Evolutionary conservation across 345 rosid genomes (phyloP), one percentile per base, ranked within the genome.

Genomic region (Crucihimalaya himalaica): DNA sequence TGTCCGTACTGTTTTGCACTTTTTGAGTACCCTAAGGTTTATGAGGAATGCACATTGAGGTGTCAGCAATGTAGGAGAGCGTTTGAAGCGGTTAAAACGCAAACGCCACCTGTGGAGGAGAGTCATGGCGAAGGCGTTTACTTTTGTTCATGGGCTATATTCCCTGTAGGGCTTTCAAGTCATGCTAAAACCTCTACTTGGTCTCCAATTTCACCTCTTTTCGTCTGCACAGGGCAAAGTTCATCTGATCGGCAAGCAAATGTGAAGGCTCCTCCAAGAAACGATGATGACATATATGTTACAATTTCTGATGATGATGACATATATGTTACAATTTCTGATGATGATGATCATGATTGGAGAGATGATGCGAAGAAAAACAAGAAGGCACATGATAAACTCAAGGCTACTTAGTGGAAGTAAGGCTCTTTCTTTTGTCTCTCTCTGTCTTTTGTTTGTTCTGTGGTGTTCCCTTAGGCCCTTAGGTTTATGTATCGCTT

Each of bases 1-100:
- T 93, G 97, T 55, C 97, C 97, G 0, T 93, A 84, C 68, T 93
- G 98, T 47, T 91, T 51, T 52, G 25, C 79, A 31, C 82, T 88
- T 15, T 91, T 83, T 21, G 97, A 93, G 81, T 93, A 91, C 48
- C 86, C 86, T 0, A 84, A 82, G 80, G 82, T 21, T 4, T 91
- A 89, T 19, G 92, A 88, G 75, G 97, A 84, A 18, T 93, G 94
- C 42, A 79, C 75, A 4, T 76, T 93, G 40, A 83, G 84, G 73
- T 93, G 98, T 79, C 89, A 89, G 74, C 82, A 73, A 4, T 91
- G 98, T 72, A 74, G 57, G 68, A 80, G 91, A 71, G 90, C 92
- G 42, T 93, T 89, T 51, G 91, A 88, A 66, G 98, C 88, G 11
- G 94, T 78, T 53, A 63, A n/a, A 46, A 78, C 86, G 66, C 82